These are phyloP conservation scores for Eucalyptus guilfoylei DNA, from an alignment of 345 rosid genomes.

Conservation along the genomic window DNA sequence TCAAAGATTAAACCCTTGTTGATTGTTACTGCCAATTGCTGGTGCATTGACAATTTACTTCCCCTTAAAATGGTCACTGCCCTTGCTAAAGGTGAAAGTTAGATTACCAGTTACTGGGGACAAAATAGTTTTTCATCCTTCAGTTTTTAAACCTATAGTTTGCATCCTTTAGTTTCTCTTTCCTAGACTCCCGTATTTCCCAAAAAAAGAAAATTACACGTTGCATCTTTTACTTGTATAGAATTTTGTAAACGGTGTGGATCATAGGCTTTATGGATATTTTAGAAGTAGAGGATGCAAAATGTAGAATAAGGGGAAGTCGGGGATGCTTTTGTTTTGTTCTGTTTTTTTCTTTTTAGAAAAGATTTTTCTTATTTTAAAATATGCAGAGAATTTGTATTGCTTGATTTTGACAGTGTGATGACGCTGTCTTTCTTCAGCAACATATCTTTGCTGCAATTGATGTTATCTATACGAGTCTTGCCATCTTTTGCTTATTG, in stretches of 20 bases:
- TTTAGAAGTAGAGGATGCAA: not conserved
- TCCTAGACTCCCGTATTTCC: not conserved
- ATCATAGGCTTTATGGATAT: not conserved
- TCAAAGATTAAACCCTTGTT: not conserved
- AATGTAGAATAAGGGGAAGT: not conserved
- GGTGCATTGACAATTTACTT: not conserved
- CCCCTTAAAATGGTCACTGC: not conserved
- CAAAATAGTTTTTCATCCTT: not conserved
- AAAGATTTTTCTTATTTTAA: not conserved
- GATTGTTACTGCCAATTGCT: not conserved
- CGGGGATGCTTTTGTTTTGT: not conserved
- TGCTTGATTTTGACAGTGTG: too few relatives aligned
- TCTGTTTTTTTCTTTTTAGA: too few relatives aligned
- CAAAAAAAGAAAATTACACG: too few relatives aligned
- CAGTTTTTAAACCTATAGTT: not conserved
- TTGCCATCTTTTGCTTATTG: too few relatives aligned
- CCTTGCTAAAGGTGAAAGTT: not conserved
- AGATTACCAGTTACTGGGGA: not conserved
- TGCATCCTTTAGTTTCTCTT: not conserved
- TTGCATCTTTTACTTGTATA: not conserved
- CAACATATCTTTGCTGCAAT: too few relatives aligned
- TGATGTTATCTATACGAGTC: too few relatives aligned
- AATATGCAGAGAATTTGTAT: not conserved
- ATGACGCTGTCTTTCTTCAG: too few relatives aligned
- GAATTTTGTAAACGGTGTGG: not conserved